A percentile compares a stretch with the other conserved stretches of the same genome.
Conservation (phyloP, 2,329 filamentous ascomycete genomes). For the Trichoderma koningii region DNA sequence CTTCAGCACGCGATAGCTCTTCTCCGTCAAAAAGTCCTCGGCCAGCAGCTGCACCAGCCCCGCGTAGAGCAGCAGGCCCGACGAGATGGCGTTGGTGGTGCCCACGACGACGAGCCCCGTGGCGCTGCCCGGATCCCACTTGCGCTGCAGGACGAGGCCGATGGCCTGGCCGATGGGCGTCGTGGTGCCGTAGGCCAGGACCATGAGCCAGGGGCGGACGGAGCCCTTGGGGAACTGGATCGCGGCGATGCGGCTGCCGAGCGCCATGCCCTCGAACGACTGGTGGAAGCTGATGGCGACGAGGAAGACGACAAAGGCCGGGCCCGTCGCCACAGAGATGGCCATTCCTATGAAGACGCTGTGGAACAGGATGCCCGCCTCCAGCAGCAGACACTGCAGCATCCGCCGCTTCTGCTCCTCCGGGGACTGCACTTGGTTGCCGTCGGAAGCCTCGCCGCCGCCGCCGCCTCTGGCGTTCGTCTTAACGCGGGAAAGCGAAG, state of each 20-base stretch:
- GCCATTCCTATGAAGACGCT: conserved; percentile 87
- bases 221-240: conserved; percentile 76
- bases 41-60: conserved; percentile 81
- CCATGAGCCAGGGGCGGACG: conserved; percentile 79
- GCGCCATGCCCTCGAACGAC: conserved; percentile 83
- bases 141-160: conserved; percentile 72
- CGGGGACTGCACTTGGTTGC: conserved; percentile 41
- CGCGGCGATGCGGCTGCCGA: conserved; percentile 81
- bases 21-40: conserved; percentile 78
- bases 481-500: conserved; percentile 36
- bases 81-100: conserved; percentile 83
- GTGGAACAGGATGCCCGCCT: conserved; percentile 83
- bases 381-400: conserved; percentile 76
- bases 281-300: conserved; percentile 83
- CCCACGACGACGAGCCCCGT: conserved; percentile 79
- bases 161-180: conserved; percentile 85
- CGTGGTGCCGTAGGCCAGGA: conserved; percentile 72
- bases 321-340: conserved; percentile 76
- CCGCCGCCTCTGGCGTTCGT: background rate
- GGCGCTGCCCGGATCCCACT: conserved; percentile 78
- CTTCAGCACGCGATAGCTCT: conserved; percentile 68
- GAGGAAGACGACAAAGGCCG: conserved; percentile 76
- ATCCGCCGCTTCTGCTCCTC: conserved; percentile 68
- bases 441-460: conserved; percentile 29
- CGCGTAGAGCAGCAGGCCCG: conserved; percentile 77